Base-by-base conservation (phyloP, 805 yeast species). In the Komagataella pseudopastoris region DNA sequence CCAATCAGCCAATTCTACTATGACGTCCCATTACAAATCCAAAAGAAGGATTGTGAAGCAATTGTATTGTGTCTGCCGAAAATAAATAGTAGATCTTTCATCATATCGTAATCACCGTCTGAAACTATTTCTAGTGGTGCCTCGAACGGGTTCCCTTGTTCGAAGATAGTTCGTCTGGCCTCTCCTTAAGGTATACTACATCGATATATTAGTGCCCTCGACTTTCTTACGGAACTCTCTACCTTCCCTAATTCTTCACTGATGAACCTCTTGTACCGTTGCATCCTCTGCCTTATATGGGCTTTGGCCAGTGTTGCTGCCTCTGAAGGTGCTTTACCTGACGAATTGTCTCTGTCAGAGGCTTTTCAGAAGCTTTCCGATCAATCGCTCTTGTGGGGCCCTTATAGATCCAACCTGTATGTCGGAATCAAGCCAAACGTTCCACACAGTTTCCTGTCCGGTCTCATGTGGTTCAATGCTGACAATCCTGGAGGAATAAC, bases 401-500 rank as follows among this genome's bases (percentile, higher is more conserved):
- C 98, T 0, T 91, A 89, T 65, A 70, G 97, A 56, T 82, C 96
- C 6, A 85, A 88, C 52, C 71, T 88, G 46, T 93, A 90, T 66
- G 70, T 90, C 54, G 98, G 98, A 1, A 69, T 93, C 48, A 74
- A 90, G 48, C 96, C 98, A 2, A 71, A 91, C 49, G 59, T 85
- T 3, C 96, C 96, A 1, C 74, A 79, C 43, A 79, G 91, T 1
- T 71, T 93, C 50, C 61, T 83, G 53, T 70, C 88, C 12, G 98
- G 98, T 0, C 68, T 90, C 23, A 78, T 91, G 81, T 91, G 98
- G 98, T 87, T 80, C 68, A 81, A 82, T 60, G 75, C 78, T 4
- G 83, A 85, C 54, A 66, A 70, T 24, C 71, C 76, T 53, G 65
- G 68, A 4, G 84, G 84, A 1, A 58, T 87, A 10, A 66, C 71